Evolutionary conservation across 768 basidiomycete genomes (phyloP), one percentile per base, ranked within the genome.

Genomic region (Mycena filopes): DNA sequence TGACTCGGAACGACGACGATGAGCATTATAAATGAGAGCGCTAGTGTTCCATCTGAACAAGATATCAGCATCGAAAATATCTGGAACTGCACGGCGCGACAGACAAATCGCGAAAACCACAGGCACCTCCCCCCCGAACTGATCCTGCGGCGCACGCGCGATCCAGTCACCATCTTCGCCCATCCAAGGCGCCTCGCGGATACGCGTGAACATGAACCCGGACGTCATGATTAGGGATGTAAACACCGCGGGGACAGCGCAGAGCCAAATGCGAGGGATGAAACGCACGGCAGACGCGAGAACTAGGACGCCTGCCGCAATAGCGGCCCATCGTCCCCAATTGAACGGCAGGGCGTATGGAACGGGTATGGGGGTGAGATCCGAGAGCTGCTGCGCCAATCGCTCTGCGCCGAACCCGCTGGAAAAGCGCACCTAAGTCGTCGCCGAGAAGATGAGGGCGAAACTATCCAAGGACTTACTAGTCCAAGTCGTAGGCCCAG

Each of bases 141-240:
- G 96, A 70, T 89, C 94, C 74, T 91, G 90, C 78, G 89, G 96
- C 7, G 96, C 97, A 9, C 79, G 83, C 11, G 95, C 93, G 71
- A 99, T 90, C 92, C 95, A 96, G 55, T 84, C 80, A 25, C 90
- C 89, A 57, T 86, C 83, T 0, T 81, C 80, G 29, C 87, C 88
- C 26, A 80, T 81, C 73, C 86, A 94, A 2, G 95, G 96, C 50
- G 84, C 84, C 25, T 84, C 84, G 66, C 97, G 90, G 71, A 99
- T 99, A 66, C 91, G 92, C 63, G 92, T 93, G 80, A 97, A 99
- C 98, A 99, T 99, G 82, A 88, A 92, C 6, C 98, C 98, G 13
- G 91, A 89, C 21, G 89, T 96, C 90, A 98, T 97, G 70, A 94
- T 79, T 20, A 94, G 90, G 11, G 88, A 85, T 26, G 87, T 74